These are phyloP conservation scores for Scheffersomyces illinoinensis DNA, from an alignment of 1,139 yeast species.

Conservation along the genomic window DNA sequence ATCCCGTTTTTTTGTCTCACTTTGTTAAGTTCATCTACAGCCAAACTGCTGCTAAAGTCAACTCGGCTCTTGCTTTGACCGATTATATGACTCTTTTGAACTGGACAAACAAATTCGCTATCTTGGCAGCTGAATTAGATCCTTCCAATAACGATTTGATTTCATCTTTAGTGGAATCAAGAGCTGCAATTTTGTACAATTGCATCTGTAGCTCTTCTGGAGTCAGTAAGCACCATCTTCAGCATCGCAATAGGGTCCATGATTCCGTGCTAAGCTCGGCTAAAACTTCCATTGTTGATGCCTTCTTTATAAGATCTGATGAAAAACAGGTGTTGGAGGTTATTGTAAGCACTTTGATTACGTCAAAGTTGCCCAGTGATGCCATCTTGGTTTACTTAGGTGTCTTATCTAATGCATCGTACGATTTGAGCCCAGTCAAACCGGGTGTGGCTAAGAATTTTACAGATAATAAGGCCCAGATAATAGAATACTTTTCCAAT, in stretches of 20 bases:
- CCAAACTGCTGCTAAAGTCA: slow-evolving; percentile 30
- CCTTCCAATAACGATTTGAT: slow-evolving; percentile 8
- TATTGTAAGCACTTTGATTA: slow-evolving; percentile 5
- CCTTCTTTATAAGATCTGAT: slow-evolving; percentile 11
- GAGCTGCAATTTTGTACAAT: slow-evolving; percentile 22
- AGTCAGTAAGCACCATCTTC: slow-evolving; percentile 11
- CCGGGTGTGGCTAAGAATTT: slow-evolving; percentile 38
- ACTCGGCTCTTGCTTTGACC: slow-evolving; percentile 45
- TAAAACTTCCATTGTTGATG: slow-evolving; percentile 24
- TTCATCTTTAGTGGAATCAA: slow-evolving; percentile 18
- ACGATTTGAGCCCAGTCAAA: slow-evolving; percentile 38
- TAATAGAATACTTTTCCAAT: slow-evolving; percentile 26
- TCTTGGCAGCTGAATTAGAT: slow-evolving; percentile 18
- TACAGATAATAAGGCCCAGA: slow-evolving; percentile 6
- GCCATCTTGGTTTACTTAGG: slow-evolving; percentile 33
- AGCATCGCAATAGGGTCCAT: slow-evolving; percentile 52
- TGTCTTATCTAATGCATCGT: slow-evolving; percentile 36
- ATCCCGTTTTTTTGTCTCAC: slow-evolving; percentile 31
- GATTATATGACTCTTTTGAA: slow-evolving; percentile 57
- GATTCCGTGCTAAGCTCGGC: slow-evolving; percentile 43
- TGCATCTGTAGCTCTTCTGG: slow-evolving; percentile 14
- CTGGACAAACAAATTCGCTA: slow-evolving; percentile 49
- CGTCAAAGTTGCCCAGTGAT: slow-evolving; percentile 6
- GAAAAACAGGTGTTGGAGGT: slow-evolving; percentile 1
- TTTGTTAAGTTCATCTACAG: slow-evolving; percentile 36